Evolutionary conservation across 2,329 filamentous ascomycete genomes (phyloP).

Genomic region (Microdochium nivale): DNA sequence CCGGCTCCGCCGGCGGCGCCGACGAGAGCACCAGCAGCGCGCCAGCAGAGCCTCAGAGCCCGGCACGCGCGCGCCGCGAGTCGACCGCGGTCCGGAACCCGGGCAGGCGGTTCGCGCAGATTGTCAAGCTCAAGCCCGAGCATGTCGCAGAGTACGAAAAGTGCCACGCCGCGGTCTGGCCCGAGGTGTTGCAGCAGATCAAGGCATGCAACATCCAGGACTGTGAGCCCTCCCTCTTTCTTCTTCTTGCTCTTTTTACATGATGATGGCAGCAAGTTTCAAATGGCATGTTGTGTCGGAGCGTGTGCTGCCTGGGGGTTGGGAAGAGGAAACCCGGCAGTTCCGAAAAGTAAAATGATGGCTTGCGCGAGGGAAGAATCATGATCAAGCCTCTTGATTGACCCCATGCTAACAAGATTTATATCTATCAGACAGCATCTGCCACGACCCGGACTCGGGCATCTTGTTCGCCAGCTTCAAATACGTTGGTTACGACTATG

Average conservation of each 20-base stretch:
- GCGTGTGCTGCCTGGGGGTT: too few relatives aligned
- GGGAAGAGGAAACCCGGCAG: too few relatives aligned
- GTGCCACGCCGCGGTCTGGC: conserved; percentile 67
- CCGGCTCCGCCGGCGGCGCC: background rate
- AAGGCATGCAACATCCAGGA: conserved; percentile 67
- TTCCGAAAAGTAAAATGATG: background rate
- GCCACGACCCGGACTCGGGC: conserved; percentile 51
- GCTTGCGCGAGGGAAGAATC: background rate
- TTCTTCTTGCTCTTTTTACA: background rate
- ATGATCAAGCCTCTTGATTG: background rate
- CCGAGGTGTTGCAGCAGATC: conserved; percentile 68
- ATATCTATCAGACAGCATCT: conserved; percentile 55
- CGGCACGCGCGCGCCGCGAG: background rate
- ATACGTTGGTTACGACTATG: conserved; percentile 66
- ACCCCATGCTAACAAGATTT: background rate
- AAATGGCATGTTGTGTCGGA: too few relatives aligned
- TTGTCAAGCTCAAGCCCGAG: conserved; percentile 62
- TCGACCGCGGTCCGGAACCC: conserved; percentile 19
- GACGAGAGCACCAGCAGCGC: background rate
- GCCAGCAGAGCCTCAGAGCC: background rate
- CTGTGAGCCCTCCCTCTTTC: conserved; percentile 36
- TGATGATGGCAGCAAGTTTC: too few relatives aligned
- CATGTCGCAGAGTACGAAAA: conserved; percentile 62
- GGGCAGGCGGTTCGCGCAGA: conserved; percentile 57
- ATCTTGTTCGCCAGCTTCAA: conserved; percentile 71